Percentiles rank a stretch among this genome's conserved stretches.
phyloP scores from a whole-genome alignment of 805 yeast species.

The Komagataella ulmi region DNA sequence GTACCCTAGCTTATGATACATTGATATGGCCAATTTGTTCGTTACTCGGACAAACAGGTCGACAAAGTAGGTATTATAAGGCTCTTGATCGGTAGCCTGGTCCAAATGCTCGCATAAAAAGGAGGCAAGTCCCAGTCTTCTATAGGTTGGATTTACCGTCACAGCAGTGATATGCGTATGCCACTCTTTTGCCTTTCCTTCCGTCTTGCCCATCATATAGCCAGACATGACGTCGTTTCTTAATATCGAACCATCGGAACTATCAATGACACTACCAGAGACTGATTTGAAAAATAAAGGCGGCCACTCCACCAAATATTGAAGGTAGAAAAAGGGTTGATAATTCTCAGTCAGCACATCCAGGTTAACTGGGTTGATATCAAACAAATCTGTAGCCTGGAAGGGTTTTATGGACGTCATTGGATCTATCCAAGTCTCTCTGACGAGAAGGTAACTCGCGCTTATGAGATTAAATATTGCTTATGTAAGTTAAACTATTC shows the following conservation, averaged over 20 bases:
- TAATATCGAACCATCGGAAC: neutral
- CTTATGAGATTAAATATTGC: neutral
- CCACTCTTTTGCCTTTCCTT: constrained; percentile 79
- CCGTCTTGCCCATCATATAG: constrained; percentile 94
- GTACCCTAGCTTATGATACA: constrained; percentile 83
- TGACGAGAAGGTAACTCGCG: neutral
- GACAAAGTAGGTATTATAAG: constrained; percentile 70
- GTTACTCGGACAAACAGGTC: constrained; percentile 89
- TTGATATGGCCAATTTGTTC: constrained; percentile 61
- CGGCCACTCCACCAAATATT: constrained; percentile 82
- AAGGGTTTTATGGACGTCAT: constrained; percentile 90
- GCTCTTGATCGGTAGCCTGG: constrained; percentile 60
- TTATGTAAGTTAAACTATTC: neutral
- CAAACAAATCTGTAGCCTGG: constrained; percentile 72
- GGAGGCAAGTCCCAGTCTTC: constrained; percentile 81
- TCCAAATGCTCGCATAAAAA: constrained; percentile 64
- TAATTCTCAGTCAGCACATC: constrained; percentile 91
- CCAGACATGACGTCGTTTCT: constrained; percentile 31
- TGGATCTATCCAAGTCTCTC: neutral
- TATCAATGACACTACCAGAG: constrained; percentile 8
- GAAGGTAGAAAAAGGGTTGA: constrained; percentile 69
- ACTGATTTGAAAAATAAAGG: constrained; percentile 68
- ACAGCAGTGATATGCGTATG: constrained; percentile 96
- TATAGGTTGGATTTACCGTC: constrained; percentile 68
- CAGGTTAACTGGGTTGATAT: constrained; percentile 61